Percentiles rank a stretch among this genome's conserved stretches.
These are phyloP conservation scores for Oropetium thomaeum DNA, from an alignment of 176 grass and related monocot genomes.

Conservation along the genomic window DNA sequence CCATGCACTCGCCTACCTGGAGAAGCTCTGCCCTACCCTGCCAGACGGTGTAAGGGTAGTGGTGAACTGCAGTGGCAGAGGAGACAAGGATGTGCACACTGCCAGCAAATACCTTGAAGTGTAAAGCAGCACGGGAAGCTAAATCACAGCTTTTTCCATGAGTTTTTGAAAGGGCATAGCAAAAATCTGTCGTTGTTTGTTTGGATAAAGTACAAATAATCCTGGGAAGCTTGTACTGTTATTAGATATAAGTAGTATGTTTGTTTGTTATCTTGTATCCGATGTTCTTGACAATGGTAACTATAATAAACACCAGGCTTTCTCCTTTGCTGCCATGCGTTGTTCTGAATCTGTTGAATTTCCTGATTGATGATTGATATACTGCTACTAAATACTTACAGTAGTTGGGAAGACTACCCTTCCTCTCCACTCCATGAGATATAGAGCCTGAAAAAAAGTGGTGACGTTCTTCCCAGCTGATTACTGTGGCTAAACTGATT, in stretches of 20 bases:
- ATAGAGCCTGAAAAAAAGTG: background rate
- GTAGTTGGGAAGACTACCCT: background rate
- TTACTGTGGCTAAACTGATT: background rate
- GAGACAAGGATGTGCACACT: conserved; percentile 97
- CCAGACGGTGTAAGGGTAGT: conserved; percentile 66
- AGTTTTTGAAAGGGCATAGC: conserved; percentile 25
- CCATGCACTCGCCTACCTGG: conserved; percentile 80
- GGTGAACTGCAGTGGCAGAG: conserved; percentile 82
- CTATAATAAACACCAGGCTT: conserved; percentile 29
- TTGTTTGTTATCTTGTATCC: conserved; percentile 27
- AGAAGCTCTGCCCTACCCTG: conserved; percentile 83
- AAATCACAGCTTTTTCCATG: conserved; percentile 15
- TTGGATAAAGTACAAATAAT: conserved; percentile 38
- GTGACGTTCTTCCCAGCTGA: background rate
- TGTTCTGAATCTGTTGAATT: background rate
- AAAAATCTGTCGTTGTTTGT: conserved; percentile 11
- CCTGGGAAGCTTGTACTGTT: background rate
- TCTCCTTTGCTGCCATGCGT: background rate
- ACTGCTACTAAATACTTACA: background rate
- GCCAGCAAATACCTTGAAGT: conserved; percentile 88
- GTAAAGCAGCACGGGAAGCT: conserved; percentile 26
- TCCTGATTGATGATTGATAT: background rate
- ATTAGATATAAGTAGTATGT: background rate
- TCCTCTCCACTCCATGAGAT: background rate
- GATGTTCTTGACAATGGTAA: background rate